Evolutionary conservation across 352 stramenopile genomes (phyloP).

Genomic region (Phytophthora cajani): DNA sequence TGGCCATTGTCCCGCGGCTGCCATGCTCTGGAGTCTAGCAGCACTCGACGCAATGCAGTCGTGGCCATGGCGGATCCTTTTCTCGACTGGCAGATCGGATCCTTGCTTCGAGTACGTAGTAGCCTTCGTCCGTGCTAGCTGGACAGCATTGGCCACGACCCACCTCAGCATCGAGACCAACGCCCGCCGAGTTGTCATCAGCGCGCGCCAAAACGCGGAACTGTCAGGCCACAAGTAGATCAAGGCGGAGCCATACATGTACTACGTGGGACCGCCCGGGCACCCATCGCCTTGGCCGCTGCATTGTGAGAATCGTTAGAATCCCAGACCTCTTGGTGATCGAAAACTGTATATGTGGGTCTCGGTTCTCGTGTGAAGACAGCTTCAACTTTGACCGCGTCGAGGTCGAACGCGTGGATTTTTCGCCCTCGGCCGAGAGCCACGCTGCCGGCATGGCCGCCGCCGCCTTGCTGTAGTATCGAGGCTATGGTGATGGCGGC

Average conservation of each 20-base stretch:
- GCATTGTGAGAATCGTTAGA: background rate
- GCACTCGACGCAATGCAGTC: background rate
- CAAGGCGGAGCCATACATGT: background rate
- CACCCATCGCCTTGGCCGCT: background rate
- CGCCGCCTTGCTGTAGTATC: too few species aligned
- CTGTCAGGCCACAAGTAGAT: too few species aligned
- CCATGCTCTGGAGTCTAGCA: background rate
- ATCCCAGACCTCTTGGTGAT: background rate
- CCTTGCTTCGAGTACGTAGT: too few species aligned
- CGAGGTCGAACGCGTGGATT: too few species aligned
- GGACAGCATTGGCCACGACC: background rate
- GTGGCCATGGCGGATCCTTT: slow-evolving; percentile 9
- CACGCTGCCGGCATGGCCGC: too few species aligned
- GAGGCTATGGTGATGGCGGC: too few species aligned
- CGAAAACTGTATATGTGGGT: background rate
- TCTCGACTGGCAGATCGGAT: slow-evolving; percentile 16
- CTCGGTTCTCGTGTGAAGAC: too few species aligned
- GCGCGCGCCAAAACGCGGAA: too few species aligned
- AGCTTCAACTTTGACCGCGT: too few species aligned
- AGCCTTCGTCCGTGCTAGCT: background rate
- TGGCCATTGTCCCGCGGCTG: background rate
- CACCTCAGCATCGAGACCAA: background rate
- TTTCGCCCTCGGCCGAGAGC: too few species aligned
- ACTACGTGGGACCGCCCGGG: background rate
- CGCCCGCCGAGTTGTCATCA: too few species aligned